Evolutionary conservation across 2,329 filamentous ascomycete species (phyloP).

Genomic region (Fragosphaeria purpurea): DNA sequence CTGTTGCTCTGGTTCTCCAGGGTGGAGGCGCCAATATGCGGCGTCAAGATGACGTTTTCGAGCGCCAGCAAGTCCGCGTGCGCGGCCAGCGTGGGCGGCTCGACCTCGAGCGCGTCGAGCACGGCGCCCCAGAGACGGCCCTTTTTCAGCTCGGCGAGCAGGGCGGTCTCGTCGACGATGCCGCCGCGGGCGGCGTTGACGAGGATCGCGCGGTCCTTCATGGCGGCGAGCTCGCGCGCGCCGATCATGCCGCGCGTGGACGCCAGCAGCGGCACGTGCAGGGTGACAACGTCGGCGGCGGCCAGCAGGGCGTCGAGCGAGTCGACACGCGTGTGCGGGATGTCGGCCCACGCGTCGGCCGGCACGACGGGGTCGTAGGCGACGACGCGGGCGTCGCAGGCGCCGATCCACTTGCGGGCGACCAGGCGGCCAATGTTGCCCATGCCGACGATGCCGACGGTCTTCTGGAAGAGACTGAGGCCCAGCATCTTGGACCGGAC

Average conservation of each 20-base stretch:
- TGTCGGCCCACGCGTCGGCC: slow-evolving; percentile 14
- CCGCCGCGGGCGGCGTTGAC: slow-evolving; percentile 24
- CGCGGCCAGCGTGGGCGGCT: slow-evolving; percentile 19
- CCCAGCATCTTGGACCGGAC: slow-evolving; percentile 8
- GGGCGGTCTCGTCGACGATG: slow-evolving; percentile 19
- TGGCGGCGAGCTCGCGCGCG: slow-evolving; percentile 15
- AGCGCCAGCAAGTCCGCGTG: slow-evolving; percentile 18
- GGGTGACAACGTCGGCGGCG: slow-evolving; percentile 22
- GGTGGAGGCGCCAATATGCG: slow-evolving; percentile 14
- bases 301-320: slow-evolving; percentile 22
- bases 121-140: slow-evolving; percentile 23
- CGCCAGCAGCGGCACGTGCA: slow-evolving; percentile 23
- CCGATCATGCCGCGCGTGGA: slow-evolving; percentile 22
- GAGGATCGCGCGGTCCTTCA: slow-evolving; percentile 21
- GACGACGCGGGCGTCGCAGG: slow-evolving; percentile 20
- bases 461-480: slow-evolving; percentile 21
- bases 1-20: slow-evolving; percentile 8
- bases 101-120: slow-evolving; percentile 20
- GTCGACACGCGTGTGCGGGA: slow-evolving; percentile 18
- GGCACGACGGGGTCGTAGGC: slow-evolving; percentile 25
- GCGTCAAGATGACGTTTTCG: slow-evolving; percentile 17
- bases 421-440: slow-evolving; percentile 25
- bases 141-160: slow-evolving; percentile 14
- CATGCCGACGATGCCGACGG: slow-evolving; percentile 28
- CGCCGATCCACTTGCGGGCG: slow-evolving; percentile 24